Conservation (phyloP, 2,329 filamentous ascomycete genomes). For the Claviceps sorghi region DNA sequence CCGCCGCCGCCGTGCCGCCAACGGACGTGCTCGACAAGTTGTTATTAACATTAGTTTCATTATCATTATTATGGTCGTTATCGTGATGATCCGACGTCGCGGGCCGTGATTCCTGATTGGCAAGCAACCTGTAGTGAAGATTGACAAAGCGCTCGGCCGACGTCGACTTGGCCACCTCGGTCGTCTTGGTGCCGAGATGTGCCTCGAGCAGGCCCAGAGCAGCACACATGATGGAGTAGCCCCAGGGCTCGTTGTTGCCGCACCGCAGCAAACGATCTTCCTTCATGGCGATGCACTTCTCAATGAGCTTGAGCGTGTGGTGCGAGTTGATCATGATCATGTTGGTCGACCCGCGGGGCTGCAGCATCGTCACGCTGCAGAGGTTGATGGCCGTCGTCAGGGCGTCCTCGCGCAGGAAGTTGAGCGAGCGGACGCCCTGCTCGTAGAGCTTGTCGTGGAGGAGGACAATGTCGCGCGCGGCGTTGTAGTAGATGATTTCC, state of each 20-base stretch:
- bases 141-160: constrained; percentile 45
- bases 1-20: constrained; percentile 9
- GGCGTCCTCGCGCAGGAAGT: constrained; percentile 45
- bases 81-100: constrained; percentile 14
- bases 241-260: constrained; percentile 50
- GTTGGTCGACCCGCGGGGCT: constrained; percentile 42
- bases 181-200: constrained; percentile 41
- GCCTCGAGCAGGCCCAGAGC: constrained; percentile 44
- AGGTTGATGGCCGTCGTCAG: constrained; percentile 47
- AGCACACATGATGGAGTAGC: constrained; percentile 48
- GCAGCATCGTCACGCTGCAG: constrained; percentile 45
- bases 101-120: constrained; percentile 35
- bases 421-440: constrained; percentile 42
- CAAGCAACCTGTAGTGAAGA: constrained; percentile 41
- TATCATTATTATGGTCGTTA: neutral
- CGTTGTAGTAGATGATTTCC: constrained; percentile 49
- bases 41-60: neutral
- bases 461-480: constrained; percentile 46
- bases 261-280: constrained; percentile 46
- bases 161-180: constrained; percentile 41
- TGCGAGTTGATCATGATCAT: constrained; percentile 49
- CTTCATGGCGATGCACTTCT: constrained; percentile 46
- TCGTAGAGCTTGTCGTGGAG: constrained; percentile 46
- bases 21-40: constrained; percentile 12
- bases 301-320: constrained; percentile 45